Percentiles rank a stretch among this genome's conserved stretches.
Evolutionary conservation across 2,329 filamentous ascomycete genomes (phyloP).

Genomic region (Fusarium burgessii): DNA sequence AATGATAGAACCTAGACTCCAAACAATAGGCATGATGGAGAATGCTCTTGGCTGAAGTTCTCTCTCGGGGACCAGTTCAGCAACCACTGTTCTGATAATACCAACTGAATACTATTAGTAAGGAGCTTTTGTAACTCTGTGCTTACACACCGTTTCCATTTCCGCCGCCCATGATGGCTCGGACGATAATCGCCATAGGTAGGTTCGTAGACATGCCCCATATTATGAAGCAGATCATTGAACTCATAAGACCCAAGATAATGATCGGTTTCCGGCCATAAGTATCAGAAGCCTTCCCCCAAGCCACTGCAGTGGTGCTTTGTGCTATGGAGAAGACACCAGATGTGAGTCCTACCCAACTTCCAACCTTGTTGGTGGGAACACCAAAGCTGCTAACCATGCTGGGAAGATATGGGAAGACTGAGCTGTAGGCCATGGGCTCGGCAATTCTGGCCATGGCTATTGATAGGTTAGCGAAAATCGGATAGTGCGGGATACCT

Average conservation of each 20-base stretch:
- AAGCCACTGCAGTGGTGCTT: constrained; percentile 77
- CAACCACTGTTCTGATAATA: constrained; percentile 91
- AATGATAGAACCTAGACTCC: constrained; percentile 88
- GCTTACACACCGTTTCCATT: constrained; percentile 80
- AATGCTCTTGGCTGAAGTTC: constrained; percentile 91
- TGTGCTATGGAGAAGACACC: constrained; percentile 80
- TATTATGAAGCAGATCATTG: constrained; percentile 82
- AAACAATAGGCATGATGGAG: constrained; percentile 91
- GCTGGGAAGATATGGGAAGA: constrained; percentile 78
- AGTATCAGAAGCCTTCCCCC: constrained; percentile 81
- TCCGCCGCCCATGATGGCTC: constrained; percentile 82
- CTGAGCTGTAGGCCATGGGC: constrained; percentile 77
- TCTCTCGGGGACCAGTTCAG: constrained; percentile 89
- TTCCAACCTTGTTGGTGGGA: constrained; percentile 76
- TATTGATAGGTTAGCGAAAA: constrained; percentile 56
- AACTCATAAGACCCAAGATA: constrained; percentile 77
- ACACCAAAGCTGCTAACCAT: constrained; percentile 87
- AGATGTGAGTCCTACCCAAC: constrained; percentile 82
- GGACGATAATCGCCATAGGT: constrained; percentile 80
- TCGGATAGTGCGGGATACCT: constrained; percentile 21
- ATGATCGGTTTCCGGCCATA: constrained; percentile 88
- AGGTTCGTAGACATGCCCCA: constrained; percentile 88
- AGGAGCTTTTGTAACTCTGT: neutral
- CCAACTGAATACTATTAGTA: constrained; percentile 66
- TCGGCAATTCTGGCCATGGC: constrained; percentile 84